Evolutionary conservation across 345 rosid genomes (phyloP).

Genomic region (Heritiera fomes): DNA sequence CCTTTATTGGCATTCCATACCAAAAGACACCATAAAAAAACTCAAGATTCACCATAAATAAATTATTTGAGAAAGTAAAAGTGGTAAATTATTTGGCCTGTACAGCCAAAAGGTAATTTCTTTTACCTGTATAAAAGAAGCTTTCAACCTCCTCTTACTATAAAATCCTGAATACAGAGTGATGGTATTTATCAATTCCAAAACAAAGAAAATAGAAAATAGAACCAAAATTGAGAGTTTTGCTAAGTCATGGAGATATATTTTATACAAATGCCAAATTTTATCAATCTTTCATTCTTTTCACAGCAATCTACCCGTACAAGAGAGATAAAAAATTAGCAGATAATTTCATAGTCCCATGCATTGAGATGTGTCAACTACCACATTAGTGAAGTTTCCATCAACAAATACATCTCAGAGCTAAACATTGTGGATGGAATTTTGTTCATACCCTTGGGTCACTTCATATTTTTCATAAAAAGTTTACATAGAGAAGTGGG

Average conservation of each 20-base stretch:
- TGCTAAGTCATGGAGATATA: background rate
- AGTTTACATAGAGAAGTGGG: conserved; percentile 4
- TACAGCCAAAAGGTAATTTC: background rate
- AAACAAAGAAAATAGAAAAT: background rate
- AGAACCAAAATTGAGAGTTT: background rate
- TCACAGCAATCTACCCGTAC: background rate
- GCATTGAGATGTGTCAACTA: background rate
- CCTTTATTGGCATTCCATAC: background rate
- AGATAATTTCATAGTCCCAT: background rate
- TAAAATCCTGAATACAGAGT: conserved; percentile 63
- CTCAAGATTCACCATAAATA: background rate
- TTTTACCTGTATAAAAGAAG: conserved; percentile 81
- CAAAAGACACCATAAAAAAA: background rate
- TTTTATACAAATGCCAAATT: background rate
- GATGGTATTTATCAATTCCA: background rate
- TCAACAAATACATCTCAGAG: background rate
- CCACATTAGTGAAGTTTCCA: background rate
- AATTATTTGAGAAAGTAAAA: background rate
- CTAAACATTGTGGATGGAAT: background rate
- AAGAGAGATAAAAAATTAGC: background rate
- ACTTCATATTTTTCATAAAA: conserved; percentile 3
- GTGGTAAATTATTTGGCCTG: background rate
- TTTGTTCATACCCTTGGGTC: background rate
- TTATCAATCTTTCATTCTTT: background rate
- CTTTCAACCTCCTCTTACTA: conserved; percentile 74